Conservation (phyloP, 352 stramenopile species). For the Globisporangium cederbergense region DNA sequence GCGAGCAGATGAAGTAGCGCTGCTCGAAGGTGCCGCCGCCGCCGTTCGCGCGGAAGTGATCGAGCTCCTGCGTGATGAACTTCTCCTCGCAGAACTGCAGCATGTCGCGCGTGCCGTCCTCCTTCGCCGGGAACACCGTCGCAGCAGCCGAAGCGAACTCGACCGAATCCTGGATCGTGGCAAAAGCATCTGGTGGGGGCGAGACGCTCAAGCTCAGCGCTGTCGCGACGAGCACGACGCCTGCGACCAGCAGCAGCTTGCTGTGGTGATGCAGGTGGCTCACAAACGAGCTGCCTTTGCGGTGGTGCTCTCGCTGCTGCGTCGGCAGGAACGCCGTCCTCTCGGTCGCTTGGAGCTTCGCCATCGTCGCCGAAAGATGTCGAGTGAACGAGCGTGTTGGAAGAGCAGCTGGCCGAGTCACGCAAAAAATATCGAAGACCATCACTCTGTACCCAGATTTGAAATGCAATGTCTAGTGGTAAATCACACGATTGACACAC, state of each 20-base stretch:
- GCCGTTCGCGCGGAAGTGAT: constrained; percentile 59
- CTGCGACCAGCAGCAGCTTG: background rate
- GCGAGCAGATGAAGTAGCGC: constrained; percentile 85
- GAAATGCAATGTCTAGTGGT: no score
- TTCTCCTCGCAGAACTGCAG: constrained; percentile 60
- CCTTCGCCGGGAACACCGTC: background rate
- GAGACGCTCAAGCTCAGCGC: background rate
- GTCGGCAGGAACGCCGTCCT: background rate
- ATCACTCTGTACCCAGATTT: background rate
- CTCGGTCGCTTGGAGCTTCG: constrained; percentile 2
- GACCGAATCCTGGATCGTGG: background rate
- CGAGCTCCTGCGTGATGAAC: constrained; percentile 71
- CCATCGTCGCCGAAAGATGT: background rate
- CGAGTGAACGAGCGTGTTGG: background rate
- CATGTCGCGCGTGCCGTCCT: constrained; percentile 41
- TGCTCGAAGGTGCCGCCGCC: constrained; percentile 63
- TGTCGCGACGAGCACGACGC: constrained; percentile 1
- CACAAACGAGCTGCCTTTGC: constrained; percentile 3
- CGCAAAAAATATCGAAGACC: background rate
- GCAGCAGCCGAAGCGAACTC: background rate
- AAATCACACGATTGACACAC: no score
- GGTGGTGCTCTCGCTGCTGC: background rate
- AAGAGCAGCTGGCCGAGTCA: background rate
- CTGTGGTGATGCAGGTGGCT: background rate
- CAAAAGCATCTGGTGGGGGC: background rate